These are phyloP conservation scores for Leccinum fibrillosum DNA, from an alignment of 768 basidiomycete genomes.

Conservation along the genomic window DNA sequence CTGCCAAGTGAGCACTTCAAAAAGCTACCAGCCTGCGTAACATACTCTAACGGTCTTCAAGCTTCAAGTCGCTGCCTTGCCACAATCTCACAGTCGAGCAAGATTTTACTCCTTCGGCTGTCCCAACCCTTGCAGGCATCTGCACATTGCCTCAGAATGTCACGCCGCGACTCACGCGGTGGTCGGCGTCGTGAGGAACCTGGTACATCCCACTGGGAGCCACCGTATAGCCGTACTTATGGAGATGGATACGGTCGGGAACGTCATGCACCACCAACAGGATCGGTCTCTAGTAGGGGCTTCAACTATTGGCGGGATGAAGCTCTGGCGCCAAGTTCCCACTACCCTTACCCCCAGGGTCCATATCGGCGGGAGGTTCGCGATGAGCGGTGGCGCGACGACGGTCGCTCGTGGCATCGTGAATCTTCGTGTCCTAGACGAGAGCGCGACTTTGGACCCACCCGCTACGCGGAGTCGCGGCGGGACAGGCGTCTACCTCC, in stretches of 20 bases:
- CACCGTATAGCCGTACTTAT: conserved; percentile 1
- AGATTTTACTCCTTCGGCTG: conserved; percentile 14
- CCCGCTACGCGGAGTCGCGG: conserved; percentile 5
- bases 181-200: conserved; percentile 13
- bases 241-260: conserved; percentile 8
- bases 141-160: conserved; percentile 15
- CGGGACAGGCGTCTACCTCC: conserved; percentile 5
- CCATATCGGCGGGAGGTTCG: conserved; percentile 4
- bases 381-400: conserved; percentile 12
- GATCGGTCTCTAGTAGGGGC: not conserved
- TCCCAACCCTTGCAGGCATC: conserved; percentile 2
- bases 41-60: not conserved
- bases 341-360: conserved; percentile 1
- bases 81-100: not conserved
- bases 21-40: too few species aligned
- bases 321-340: not conserved
- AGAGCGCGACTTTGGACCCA: conserved; percentile 2
- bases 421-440: conserved; percentile 13
- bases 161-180: conserved; percentile 1
- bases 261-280: conserved; percentile 8
- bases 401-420: conserved; percentile 5
- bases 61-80: not conserved
- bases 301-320: conserved; percentile 29
- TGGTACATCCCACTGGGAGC: conserved; percentile 5
- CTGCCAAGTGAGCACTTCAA: too few species aligned